phyloP scores from a whole-genome alignment of 345 rosid species.

The Mercurialis annua region DNA sequence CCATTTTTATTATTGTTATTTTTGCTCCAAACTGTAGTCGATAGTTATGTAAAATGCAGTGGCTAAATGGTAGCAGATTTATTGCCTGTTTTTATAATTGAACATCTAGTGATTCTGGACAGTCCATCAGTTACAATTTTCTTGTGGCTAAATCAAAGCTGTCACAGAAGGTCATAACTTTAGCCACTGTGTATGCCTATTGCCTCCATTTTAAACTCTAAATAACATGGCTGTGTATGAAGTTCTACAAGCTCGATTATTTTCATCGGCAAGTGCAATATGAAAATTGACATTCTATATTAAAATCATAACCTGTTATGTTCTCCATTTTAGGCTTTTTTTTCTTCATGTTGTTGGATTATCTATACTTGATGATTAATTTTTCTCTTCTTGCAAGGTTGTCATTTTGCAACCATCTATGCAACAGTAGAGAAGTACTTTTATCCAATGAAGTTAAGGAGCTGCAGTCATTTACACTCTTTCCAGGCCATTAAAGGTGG shows the following conservation, averaged over 20 bases:
- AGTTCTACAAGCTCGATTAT: not conserved
- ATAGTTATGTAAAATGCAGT: not conserved
- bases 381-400: not conserved
- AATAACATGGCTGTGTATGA: not conserved
- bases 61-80: not conserved
- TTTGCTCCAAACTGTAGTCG: too few relatives aligned
- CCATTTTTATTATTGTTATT: not conserved
- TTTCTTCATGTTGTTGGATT: not conserved
- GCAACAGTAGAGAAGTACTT: not conserved
- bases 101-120: not conserved
- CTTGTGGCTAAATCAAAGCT: not conserved
- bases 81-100: not conserved
- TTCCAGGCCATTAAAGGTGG: constrained; percentile 43
- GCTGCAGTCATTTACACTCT: constrained; percentile 42
- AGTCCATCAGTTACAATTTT: not conserved
- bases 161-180: not conserved
- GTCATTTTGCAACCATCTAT: not conserved
- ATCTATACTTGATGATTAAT: not conserved
- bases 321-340: not conserved
- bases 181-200: not conserved
- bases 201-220: not conserved
- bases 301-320: not conserved
- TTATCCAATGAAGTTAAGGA: constrained; percentile 54
- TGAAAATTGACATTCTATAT: not conserved
- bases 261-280: not conserved